These are phyloP conservation scores for Rachicladosporium sp. DNA, from an alignment of 2,329 filamentous ascomycete species.

Conservation along the genomic window DNA sequence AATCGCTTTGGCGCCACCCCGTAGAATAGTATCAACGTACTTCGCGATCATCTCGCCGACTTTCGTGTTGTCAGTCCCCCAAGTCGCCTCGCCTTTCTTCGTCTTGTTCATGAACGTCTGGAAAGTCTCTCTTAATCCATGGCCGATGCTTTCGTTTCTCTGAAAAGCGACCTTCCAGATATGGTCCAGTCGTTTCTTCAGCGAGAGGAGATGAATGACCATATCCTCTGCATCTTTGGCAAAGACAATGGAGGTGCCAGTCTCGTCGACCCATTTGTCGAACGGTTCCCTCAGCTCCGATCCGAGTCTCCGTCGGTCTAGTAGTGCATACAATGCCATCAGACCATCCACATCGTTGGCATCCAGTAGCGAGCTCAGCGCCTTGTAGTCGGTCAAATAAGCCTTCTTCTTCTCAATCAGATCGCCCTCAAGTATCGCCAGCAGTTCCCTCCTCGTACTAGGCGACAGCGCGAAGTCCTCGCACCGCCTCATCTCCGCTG, in stretches of 20 bases:
- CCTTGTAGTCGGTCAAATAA: constrained; percentile 31
- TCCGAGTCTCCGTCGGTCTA: constrained; percentile 60
- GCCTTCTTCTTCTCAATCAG: constrained; percentile 56
- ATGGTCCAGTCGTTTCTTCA: constrained; percentile 67
- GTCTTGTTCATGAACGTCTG: constrained; percentile 83
- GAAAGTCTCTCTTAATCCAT: constrained; percentile 74
- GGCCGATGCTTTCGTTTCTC: constrained; percentile 62
- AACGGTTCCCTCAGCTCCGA: constrained; percentile 60
- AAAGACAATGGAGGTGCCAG: constrained; percentile 66
- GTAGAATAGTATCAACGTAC: constrained; percentile 79
- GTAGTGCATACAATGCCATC: constrained; percentile 63
- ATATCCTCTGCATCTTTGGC: constrained; percentile 69
- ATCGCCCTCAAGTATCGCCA: constrained; percentile 58
- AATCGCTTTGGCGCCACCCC: constrained; percentile 75
- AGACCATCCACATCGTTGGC: constrained; percentile 58
- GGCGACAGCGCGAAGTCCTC: constrained; percentile 71
- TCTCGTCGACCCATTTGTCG: constrained; percentile 61
- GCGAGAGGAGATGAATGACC: constrained; percentile 67
- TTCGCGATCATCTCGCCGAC: constrained; percentile 98
- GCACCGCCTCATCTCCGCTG: constrained; percentile 61
- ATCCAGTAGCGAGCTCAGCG: constrained; percentile 61
- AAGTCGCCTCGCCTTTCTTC: constrained; percentile 57
- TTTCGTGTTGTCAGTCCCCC: constrained; percentile 77
- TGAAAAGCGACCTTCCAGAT: constrained; percentile 67
- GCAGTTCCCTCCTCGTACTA: constrained; percentile 66